Evolutionary conservation across 441 rosid species (phyloP), one percentile per base, ranked within the genome.

Genomic region (Euphorbia celastroides): DNA sequence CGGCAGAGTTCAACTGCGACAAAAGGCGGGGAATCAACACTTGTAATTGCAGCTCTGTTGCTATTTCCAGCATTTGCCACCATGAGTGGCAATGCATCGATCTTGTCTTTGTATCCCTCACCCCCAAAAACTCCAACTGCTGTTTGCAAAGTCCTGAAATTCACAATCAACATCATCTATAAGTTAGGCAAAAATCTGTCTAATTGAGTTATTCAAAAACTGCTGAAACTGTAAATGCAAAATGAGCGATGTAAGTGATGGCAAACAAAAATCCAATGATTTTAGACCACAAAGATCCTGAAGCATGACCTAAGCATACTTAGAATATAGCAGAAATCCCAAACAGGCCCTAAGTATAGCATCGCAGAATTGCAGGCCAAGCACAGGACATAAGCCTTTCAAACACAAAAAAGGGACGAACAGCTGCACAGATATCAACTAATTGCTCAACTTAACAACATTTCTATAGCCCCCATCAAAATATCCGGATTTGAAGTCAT

Each of bases 111-210:
- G 79, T 86, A 91, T 69, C 81, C 92, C 66, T 81, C 97, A 41
- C 96, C 93, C 52, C 99, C 99, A 48, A 94, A 94, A 55, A 88
- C 96, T 72, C 97, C 99, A 74, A 88, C 96, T 66, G 99, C 97
- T 69, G 99, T 94, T 80, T 94, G 99, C 77, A 94, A 64, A 46
- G 97, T 91, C 88, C 97, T 94, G 79, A 78, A 68, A 63, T 50
- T 63, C 78, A 77, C 20, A 70, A 23, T 23, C 42, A 80, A 57
- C 50, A 62, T 19, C 14, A 46, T 44, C 63, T 51, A 57, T 31
- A 31, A 27, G 60, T 65, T 36, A 55, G 28, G 23, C 26, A 3
- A 65, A 32, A 32, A 66, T 22, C n/a, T 36, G 5, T 17, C 36
- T 23, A 17, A 10, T 54, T 3, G 17, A 17, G 34, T 65, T 54